Base-by-base conservation (phyloP, 2,329 filamentous ascomycete genomes). In the Bipolaris cookei region DNA sequence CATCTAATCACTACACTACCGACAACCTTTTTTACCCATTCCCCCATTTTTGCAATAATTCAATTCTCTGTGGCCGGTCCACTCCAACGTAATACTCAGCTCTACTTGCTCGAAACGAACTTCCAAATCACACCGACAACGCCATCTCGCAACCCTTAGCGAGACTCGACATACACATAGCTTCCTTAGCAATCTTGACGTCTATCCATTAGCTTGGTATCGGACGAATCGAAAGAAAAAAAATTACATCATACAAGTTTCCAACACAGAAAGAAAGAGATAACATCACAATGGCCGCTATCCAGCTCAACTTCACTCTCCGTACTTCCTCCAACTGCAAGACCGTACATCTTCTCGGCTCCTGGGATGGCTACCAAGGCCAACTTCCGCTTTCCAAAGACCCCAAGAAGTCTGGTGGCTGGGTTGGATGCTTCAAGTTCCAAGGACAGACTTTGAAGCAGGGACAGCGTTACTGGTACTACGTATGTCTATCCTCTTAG, bases 381-480 rank as follows among this genome's bases (percentile, higher is more conserved):
- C 94, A 97, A 81, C 91, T 97, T 72, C 94, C 94, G 54, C 90
- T 98, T 70, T 92, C 92, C 81, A 93, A 92, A 83, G 92, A 97
- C 74, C 86, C 89, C 46, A 88, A 89, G 80, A 97, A 97, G 84
- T 87, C 90, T 55, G 92, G 92, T 76, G 90, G 90, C 69, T 98
- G 94, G 92, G 91, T 93, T 78, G 95, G 94, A 75, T 96, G 92
- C 73, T 97, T 99, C 84, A 90, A 92, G 82, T 97, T 99, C 83
- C 90, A 95, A 81, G 90, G 89, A 76, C 81, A 87, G 62, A 94
- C 91, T 59, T 86, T 98, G 71, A 88, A 94, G 83, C 84, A 91
- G 71, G 92, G 94, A 77, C 88, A 91, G 77, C 89, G 94, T 77
- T 98, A 98, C 88, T 99, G 95, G 95, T 99, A 98, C 88, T 99